These are phyloP conservation scores for Endotrypanum monterogeii DNA, from an alignment of 208 protist genomes.

Conservation along the genomic window DNA sequence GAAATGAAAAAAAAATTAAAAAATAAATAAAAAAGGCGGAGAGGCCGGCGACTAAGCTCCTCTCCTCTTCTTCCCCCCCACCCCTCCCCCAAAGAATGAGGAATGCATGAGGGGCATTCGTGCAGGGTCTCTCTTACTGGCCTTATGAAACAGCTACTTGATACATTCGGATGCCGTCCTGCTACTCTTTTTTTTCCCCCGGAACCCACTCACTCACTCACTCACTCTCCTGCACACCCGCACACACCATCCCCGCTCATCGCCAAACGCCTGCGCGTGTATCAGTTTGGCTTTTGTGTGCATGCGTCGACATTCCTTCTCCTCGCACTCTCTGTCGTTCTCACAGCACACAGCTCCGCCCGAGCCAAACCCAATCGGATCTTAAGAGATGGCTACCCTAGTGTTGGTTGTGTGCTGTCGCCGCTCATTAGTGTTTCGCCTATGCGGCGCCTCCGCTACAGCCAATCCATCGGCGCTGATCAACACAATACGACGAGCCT, in stretches of 20 bases:
- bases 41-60: too few species aligned
- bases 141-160: too few species aligned
- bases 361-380: not conserved
- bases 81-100: too few species aligned
- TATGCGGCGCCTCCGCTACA: not conserved
- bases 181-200: too few species aligned
- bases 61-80: too few species aligned
- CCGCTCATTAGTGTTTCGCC: not conserved
- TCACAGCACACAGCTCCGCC: not conserved
- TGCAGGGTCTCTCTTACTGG: too few species aligned
- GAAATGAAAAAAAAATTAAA: too few species aligned
- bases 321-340: not conserved
- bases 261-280: not conserved
- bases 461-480: not conserved
- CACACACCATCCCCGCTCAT: too few species aligned
- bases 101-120: too few species aligned
- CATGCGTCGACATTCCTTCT: not conserved
- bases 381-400: not conserved
- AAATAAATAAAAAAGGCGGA: too few species aligned
- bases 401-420: conserved; percentile 1
- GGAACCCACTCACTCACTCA: too few species aligned
- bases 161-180: too few species aligned
- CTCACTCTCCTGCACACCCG: not conserved
- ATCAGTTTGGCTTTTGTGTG: conserved; percentile 1
- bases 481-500: not conserved